These are phyloP conservation scores for Thermothielavioides terrestris DNA, from an alignment of 495 filamentous ascomycete species.

Conservation along the genomic window DNA sequence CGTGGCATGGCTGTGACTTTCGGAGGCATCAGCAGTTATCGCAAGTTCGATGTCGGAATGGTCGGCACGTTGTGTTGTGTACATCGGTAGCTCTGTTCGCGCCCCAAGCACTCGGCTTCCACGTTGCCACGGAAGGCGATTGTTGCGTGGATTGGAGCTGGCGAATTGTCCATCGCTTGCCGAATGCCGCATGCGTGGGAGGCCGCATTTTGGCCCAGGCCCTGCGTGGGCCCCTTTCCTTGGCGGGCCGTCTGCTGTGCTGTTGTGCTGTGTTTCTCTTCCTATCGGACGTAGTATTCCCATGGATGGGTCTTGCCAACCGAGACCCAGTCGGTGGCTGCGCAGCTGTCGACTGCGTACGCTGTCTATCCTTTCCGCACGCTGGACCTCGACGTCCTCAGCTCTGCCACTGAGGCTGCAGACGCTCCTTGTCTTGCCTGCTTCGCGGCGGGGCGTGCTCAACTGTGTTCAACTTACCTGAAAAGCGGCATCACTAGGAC, in stretches of 20 bases:
- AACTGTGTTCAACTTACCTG: too few species aligned
- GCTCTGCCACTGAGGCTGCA: neutral
- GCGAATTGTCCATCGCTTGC: neutral
- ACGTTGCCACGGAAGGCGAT: constrained; percentile 9
- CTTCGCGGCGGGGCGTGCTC: neutral
- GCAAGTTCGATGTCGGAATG: too few species aligned
- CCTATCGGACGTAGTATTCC: too few species aligned
- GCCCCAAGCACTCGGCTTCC: neutral
- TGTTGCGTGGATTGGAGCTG: neutral
- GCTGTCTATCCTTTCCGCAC: neutral
- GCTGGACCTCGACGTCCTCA: neutral
- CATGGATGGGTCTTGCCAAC: neutral
- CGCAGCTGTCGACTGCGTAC: neutral
- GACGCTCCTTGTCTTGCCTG: neutral
- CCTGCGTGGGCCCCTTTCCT: too few species aligned
- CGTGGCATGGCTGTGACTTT: neutral
- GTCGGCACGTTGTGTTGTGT: too few species aligned
- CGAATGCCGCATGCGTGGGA: constrained; percentile 5
- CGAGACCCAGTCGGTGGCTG: neutral
- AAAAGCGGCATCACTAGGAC: constrained; percentile 13
- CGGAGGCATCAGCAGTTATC: too few species aligned
- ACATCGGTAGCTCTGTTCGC: too few species aligned
- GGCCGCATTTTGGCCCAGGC: constrained; percentile 11
- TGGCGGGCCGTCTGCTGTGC: too few species aligned
- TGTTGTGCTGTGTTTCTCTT: neutral